Percentiles rank a stretch among this genome's conserved stretches.
These are phyloP conservation scores for Monosporascus sp. DNA, from an alignment of 2,329 filamentous ascomycete genomes.

Conservation along the genomic window DNA sequence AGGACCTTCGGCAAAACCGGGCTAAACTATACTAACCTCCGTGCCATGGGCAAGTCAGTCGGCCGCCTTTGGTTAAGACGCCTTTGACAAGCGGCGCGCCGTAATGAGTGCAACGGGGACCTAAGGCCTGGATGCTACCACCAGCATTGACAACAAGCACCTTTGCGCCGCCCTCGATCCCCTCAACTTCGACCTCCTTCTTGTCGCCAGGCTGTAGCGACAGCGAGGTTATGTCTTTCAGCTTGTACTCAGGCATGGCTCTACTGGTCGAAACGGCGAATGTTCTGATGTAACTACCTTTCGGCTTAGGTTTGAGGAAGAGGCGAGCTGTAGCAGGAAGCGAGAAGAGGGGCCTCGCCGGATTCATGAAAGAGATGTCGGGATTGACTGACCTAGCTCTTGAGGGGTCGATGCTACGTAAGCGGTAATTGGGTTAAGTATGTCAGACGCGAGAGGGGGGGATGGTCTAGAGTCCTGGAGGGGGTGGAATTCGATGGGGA, in stretches of 20 bases:
- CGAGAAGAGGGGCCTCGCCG: conserved; percentile 9
- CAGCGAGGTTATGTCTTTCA: conserved; percentile 72
- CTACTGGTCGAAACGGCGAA: conserved; percentile 16
- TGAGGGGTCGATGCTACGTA: neutral
- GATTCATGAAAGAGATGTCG: conserved; percentile 19
- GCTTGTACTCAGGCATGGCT: conserved; percentile 57
- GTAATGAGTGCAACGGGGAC: conserved; percentile 84
- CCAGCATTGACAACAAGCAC: conserved; percentile 77
- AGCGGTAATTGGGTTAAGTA: neutral
- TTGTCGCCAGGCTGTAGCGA: conserved; percentile 76
- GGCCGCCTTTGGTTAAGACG: conserved; percentile 73
- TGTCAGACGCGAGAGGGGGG: neutral
- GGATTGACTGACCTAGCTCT: neutral
- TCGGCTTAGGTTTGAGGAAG: conserved; percentile 4
- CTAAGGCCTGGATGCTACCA: conserved; percentile 72
- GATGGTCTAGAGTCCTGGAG: neutral
- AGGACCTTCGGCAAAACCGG: neutral
- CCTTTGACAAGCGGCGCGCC: conserved; percentile 86
- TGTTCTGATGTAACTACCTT: neutral
- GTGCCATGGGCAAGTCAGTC: conserved; percentile 93
- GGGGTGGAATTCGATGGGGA: neutral
- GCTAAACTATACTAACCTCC: conserved; percentile 57
- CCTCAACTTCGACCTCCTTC: conserved; percentile 84
- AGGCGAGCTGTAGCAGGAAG: conserved; percentile 7
- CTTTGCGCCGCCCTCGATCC: conserved; percentile 75